Base-by-base conservation (phyloP, 1,284 basidiomycete genomes). In the Vanrija sp. region DNA sequence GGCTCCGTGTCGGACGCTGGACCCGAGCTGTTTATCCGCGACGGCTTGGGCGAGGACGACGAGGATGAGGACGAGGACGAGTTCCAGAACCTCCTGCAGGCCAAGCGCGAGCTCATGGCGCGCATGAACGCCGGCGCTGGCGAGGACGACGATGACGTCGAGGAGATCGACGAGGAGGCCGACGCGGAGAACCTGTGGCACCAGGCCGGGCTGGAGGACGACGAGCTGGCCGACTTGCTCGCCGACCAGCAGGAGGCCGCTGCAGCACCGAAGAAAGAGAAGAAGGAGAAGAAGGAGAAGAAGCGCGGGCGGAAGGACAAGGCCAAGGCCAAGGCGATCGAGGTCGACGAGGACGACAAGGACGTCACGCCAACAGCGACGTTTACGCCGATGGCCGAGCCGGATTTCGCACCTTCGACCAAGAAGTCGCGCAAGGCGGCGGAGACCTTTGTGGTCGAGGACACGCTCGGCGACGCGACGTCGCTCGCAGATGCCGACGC, bases 381-480 rank as follows among this genome's bases (percentile, higher is more conserved):
- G 61, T 57, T 64, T 66, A 52, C 63, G 16, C 60, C 64, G 6
- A 58, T 71, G 6, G 64, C 59, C 38, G 67, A 73, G 53, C 66
- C 65, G 9, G 55, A 62, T 25, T 67, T 72, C 51, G 60, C 61
- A 43, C 36, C 57, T 6, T 54, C 61, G 2, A 48, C 54, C 38
- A 68, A 64, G 42, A 59, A 56, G 39, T 47, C 63, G 19, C 69
- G 66, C 38, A 37, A 59, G 19, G 57, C 44, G 20, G 23, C 62
- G 7, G 55, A 66, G 16, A 65, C 72, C 18, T 43, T 53, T 7
- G 53, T 59, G 45, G 65, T 73, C 6, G 69, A 75, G 9, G 85
- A 88, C 68, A 79, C 82, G 6, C 89, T 84, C 63, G 88, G 91
- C 51, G 93, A 97, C 68, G 80, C 83, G 9, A 83, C 82, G 1